Evolutionary conservation across 2,329 filamentous ascomycete genomes (phyloP).

Genomic region (Colletotrichum sp.): DNA sequence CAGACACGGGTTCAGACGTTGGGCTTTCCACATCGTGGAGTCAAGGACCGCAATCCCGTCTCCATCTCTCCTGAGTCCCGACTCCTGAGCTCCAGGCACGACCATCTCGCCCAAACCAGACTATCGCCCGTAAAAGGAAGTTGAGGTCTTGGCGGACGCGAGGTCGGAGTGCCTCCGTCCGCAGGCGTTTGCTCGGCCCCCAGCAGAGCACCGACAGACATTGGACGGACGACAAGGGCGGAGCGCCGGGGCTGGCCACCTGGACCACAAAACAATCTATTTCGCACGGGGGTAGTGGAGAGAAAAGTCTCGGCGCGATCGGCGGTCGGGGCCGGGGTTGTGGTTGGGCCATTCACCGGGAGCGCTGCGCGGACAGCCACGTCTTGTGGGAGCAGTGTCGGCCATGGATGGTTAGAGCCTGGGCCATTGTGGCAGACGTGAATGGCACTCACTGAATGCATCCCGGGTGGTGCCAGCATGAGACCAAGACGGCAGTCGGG

Average conservation of each 20-base stretch:
- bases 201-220: neutral
- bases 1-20: neutral
- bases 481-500: conserved; percentile 2
- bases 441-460: neutral
- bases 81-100: neutral
- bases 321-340: conserved; percentile 9
- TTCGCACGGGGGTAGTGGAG: conserved; percentile 15
- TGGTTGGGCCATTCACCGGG: neutral
- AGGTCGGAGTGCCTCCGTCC: neutral
- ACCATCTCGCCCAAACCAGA: neutral
- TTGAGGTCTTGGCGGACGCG: neutral
- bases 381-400: neutral
- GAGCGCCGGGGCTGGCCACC: neutral
- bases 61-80: neutral
- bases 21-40: neutral
- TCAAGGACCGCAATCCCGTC: conserved; percentile 6
- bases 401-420: neutral
- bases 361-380: neutral
- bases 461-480: neutral
- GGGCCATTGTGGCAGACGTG: neutral
- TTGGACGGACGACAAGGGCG: neutral
- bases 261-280: conserved; percentile 8
- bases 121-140: conserved; percentile 7
- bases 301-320: conserved; percentile 16
- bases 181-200: neutral